Base-by-base conservation (phyloP, 2,329 filamentous ascomycete genomes). In the Chrysoporthe puriensis region DNA sequence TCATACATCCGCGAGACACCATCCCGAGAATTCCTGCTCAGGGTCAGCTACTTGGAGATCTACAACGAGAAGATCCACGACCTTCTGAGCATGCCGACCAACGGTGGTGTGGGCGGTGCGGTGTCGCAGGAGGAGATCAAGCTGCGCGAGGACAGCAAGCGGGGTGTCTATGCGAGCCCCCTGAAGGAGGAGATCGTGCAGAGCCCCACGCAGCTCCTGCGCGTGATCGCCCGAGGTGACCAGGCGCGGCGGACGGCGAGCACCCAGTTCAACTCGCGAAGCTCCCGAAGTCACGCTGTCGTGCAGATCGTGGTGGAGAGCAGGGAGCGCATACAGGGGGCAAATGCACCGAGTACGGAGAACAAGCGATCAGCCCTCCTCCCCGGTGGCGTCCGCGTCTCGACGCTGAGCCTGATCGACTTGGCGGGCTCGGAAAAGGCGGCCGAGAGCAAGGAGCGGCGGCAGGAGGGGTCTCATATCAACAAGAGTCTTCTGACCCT, bases 51-150 rank as follows among this genome's bases (percentile, higher is more conserved):
- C 77, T 85, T 99, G 70, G 96, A 99, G 81, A 99, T 99, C 70
- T 99, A 99, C 81, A 99, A 99, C 75, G 96, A 99, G 77, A 96
- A 88, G 79, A 98, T 99, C 67, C 92, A 97, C 76, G 96, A 99
- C 79, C 83, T 99, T 62, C 84, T 99, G 57, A 95, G 91, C 71
- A 90, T 93, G 77, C 85, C 93, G 0, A 85, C 86, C 0, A 85
- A 85, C 14, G 81, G 80, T 52, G 87, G 84, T 5, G 76, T 84
- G 21, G 89, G 86, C 26, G 82, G 83, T 21, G 82, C 80, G 14
- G 82, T 77, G 11, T 81, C 83, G 48, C 91, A 94, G 71, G 96
- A 99, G 73, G 96, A 99, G 76, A 99, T 99, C 79, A 98, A 99
- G 79, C 82, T 99, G 66, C 91, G 96, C 26, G 96, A 99, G 79